Evolutionary conservation across 495 filamentous ascomycete species (phyloP), one percentile per base, ranked within the genome.

Genomic region (Penicillium turbatum): DNA sequence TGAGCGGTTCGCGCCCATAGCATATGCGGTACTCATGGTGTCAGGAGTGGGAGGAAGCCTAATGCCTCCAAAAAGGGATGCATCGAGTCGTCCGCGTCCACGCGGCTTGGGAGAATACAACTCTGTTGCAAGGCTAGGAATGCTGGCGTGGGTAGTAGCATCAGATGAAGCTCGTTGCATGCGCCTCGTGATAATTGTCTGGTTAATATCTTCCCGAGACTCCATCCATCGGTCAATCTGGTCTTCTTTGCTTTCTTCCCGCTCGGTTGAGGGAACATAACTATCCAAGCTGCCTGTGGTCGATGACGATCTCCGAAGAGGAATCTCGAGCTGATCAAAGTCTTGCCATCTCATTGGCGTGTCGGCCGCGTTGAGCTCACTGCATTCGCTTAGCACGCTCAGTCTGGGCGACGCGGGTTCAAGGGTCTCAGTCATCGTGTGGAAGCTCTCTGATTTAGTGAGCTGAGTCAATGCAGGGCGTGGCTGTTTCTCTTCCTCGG

Each of bases 341-440:
- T 59, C 61, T 34, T 64, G 39, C 35, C 45, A 56, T 34, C 40
- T 52, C 10, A 56, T 51, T 0, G 51, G 38, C 7, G 58, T 64
- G 27, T 67, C 86, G 51, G 85, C 84, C 6, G 88, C 74, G 61
- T 83, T 86, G 10, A 87, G 59, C 56, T 91, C 88, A 29, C 86
- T 89, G 60, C 86, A 89, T 66, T 92, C 87, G 61, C 88, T 91
- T 26, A 92, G 76, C 15, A 88, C 77, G 56, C 88, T 92, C 16
- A 91, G 70, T 42, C 85, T 79, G 7, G 87, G 87, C 44, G 86
- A 89, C 42, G 58, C 66, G 0, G 70, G 62, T 12, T 74, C 72
- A 4, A 50, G 34, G 2, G 49, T 67, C 30, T 63, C 68, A 17
- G 37, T 64, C 57, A 65, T 69, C 4, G 72, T 73, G 35, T 71